phyloP scores from a whole-genome alignment of 2,329 filamentous ascomycete genomes.

The Plenodomus lindquistii region DNA sequence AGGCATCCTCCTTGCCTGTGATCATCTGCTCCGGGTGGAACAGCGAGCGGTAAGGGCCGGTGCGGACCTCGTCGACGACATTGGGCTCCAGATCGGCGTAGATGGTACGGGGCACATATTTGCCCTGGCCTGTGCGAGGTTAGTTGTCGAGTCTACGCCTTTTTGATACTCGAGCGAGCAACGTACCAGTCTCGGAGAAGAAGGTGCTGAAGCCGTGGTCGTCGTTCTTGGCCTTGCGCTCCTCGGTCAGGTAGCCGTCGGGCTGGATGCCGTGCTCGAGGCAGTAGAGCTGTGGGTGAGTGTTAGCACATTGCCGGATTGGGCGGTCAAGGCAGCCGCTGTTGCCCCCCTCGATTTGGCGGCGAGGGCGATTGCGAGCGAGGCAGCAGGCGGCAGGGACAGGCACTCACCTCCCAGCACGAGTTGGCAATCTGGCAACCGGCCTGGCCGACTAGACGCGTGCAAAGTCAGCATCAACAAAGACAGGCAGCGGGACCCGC shows the following conservation, averaged over 20 bases:
- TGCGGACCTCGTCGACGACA: constrained; percentile 98
- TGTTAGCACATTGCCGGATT: constrained; percentile 38
- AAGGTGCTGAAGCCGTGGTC: constrained; percentile 99
- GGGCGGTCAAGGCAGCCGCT: constrained; percentile 34
- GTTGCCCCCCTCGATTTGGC: constrained; percentile 32
- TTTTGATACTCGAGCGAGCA: constrained; percentile 13
- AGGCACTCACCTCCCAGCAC: constrained; percentile 93
- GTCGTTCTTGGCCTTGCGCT: constrained; percentile 89
- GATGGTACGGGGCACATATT: constrained; percentile 98
- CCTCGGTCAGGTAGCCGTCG: constrained; percentile 97
- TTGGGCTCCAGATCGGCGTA: constrained; percentile 99
- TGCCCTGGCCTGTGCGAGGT: constrained; percentile 76
- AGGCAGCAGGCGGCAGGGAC: constrained; percentile 10
- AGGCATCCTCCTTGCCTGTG: constrained; percentile 99
- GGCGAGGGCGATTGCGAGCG: constrained; percentile 8
- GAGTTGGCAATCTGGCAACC: constrained; percentile 99
- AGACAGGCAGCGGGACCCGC: constrained; percentile 23
- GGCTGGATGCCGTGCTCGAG: constrained; percentile 99
- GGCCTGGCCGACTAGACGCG: constrained; percentile 89
- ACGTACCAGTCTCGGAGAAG: constrained; percentile 98
- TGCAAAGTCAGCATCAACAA: constrained; percentile 56
- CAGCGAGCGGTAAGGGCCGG: constrained; percentile 90
- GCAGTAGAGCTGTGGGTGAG: constrained; percentile 82
- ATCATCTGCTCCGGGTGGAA: constrained; percentile 99
- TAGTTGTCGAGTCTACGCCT: constrained; percentile 23